phyloP scores from a whole-genome alignment of 352 stramenopile genomes.

The Hyaloperonospora brassicae region DNA sequence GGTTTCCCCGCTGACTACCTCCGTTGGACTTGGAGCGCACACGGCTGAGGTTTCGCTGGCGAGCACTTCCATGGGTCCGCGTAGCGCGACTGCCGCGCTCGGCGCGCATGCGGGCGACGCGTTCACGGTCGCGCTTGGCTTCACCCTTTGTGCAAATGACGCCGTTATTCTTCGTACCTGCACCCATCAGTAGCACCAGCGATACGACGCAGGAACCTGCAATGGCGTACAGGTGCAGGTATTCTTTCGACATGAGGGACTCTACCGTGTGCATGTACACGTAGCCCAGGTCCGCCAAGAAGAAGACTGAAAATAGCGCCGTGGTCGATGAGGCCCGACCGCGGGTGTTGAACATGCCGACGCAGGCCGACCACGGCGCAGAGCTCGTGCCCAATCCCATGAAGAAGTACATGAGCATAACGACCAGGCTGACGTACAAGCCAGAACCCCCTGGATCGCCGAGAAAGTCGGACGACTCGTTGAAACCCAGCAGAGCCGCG shows the following conservation, averaged over 20 bases:
- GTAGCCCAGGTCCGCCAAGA: conserved; percentile 38
- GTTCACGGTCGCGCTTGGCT: conserved; percentile 36
- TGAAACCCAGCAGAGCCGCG: conserved; percentile 45
- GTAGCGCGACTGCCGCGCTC: conserved; percentile 28
- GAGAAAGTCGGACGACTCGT: conserved; percentile 45
- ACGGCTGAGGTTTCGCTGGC: conserved; percentile 50
- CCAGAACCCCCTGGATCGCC: conserved; percentile 29
- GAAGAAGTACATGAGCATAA: conserved; percentile 74
- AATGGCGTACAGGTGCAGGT: conserved; percentile 51
- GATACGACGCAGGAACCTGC: conserved; percentile 33
- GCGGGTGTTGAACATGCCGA: conserved; percentile 58
- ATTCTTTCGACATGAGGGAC: conserved; percentile 33
- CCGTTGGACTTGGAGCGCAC: conserved; percentile 50
- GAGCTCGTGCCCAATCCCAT: conserved; percentile 56
- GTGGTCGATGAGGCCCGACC: conserved; percentile 42
- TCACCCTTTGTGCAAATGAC: conserved; percentile 50
- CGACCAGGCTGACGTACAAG: conserved; percentile 49
- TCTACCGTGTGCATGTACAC: conserved; percentile 48
- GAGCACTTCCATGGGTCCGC: conserved; percentile 38
- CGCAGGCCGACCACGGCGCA: conserved; percentile 48
- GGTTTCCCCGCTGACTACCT: conserved; percentile 21
- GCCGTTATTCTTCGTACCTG: conserved; percentile 53
- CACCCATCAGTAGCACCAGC: conserved; percentile 39
- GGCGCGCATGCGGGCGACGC: conserved; percentile 33
- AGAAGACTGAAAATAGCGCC: conserved; percentile 54